A percentile compares a stretch with the other conserved stretches of the same genome.
These are phyloP conservation scores for Pleurotus ostreatus DNA, from an alignment of 768 basidiomycete species.

Conservation along the genomic window DNA sequence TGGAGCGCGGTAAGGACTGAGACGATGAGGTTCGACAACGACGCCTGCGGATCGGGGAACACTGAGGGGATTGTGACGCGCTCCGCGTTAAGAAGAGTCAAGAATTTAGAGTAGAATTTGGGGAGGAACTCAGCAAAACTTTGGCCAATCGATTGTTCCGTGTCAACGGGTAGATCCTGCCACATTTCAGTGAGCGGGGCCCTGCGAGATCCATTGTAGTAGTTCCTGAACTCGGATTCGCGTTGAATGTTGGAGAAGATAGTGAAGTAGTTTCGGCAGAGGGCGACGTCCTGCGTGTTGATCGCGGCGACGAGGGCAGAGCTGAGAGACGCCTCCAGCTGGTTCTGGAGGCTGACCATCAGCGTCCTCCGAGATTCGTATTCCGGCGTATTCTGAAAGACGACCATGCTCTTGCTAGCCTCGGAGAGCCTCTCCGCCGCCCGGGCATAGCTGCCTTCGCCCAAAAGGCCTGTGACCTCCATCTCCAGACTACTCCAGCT, in stretches of 20 bases:
- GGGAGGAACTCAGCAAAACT: slow-evolving; percentile 66
- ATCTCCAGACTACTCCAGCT: slow-evolving; percentile 94
- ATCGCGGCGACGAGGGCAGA: slow-evolving; percentile 89
- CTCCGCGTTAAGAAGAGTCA: slow-evolving; percentile 65
- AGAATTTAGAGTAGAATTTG: slow-evolving; percentile 69
- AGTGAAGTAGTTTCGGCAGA: slow-evolving; percentile 73
- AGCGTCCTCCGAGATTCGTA: slow-evolving; percentile 83
- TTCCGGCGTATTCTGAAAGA: slow-evolving; percentile 90
- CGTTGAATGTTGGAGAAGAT: slow-evolving; percentile 92
- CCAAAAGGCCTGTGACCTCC: slow-evolving; percentile 83
- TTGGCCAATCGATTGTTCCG: slow-evolving; percentile 21
- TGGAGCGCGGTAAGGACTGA: slow-evolving; percentile 75
- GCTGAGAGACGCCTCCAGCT: slow-evolving; percentile 88
- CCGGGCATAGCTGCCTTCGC: slow-evolving; percentile 75
- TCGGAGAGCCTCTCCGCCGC: slow-evolving; percentile 92
- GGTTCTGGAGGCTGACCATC: slow-evolving; percentile 91
- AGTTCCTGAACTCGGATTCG: slow-evolving; percentile 88
- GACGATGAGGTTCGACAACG: slow-evolving; percentile 78
- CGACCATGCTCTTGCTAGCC: slow-evolving; percentile 83
- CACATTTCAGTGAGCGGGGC: slow-evolving; percentile 62
- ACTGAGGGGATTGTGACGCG: slow-evolving; percentile 73
- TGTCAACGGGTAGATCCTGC: slow-evolving; percentile 51
- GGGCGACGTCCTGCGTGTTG: slow-evolving; percentile 67
- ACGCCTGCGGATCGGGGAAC: slow-evolving; percentile 79
- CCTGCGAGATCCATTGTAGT: slow-evolving; percentile 87